Conservation (phyloP, 2,329 filamentous ascomycete genomes). For the Balansia obtecta region DNA sequence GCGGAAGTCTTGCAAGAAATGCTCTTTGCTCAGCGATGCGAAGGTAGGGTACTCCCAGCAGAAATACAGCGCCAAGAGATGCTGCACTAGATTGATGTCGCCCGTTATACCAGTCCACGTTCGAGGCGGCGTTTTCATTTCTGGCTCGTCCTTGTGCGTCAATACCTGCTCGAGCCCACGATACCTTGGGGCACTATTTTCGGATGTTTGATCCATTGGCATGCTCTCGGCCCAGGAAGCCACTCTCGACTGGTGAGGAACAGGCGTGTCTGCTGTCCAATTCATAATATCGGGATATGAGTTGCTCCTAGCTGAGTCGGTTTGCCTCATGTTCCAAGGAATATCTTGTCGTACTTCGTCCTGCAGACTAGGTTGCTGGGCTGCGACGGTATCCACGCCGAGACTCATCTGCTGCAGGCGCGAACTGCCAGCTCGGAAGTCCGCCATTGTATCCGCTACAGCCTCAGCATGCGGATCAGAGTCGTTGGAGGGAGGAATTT, state of each 20-base stretch:
- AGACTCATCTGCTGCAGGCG: slow-evolving; percentile 14
- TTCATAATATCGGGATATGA: slow-evolving; percentile 34
- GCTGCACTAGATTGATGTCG: slow-evolving; percentile 46
- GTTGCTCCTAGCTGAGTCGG: slow-evolving; percentile 31
- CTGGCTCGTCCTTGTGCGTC: slow-evolving; percentile 30
- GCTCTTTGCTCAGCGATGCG: slow-evolving; percentile 57
- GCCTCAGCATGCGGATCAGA: slow-evolving; percentile 6
- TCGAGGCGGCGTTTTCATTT: slow-evolving; percentile 27
- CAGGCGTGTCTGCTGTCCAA: slow-evolving; percentile 29
- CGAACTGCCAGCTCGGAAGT: slow-evolving; percentile 13
- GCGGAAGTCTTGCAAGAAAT: slow-evolving; percentile 54
- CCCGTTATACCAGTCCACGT: slow-evolving; percentile 51
- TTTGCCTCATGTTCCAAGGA: slow-evolving; percentile 38
- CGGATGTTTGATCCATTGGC: slow-evolving; percentile 20
- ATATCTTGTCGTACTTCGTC: slow-evolving; percentile 31
- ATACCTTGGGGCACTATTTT: slow-evolving; percentile 20
- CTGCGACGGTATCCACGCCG: slow-evolving; percentile 15
- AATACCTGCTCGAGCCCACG: slow-evolving; percentile 36
- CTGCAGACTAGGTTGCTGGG: slow-evolving; percentile 17
- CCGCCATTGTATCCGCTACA: slow-evolving; percentile 12
- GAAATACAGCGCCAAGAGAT: slow-evolving; percentile 56
- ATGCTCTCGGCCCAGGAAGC: slow-evolving; percentile 37
- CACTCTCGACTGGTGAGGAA: slow-evolving; percentile 32
- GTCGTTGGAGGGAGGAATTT: slow-evolving; percentile 13
- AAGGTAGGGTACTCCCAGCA: slow-evolving; percentile 69